These are phyloP conservation scores for Aspergillus ostianus DNA, from an alignment of 495 filamentous ascomycete genomes.

Conservation along the genomic window DNA sequence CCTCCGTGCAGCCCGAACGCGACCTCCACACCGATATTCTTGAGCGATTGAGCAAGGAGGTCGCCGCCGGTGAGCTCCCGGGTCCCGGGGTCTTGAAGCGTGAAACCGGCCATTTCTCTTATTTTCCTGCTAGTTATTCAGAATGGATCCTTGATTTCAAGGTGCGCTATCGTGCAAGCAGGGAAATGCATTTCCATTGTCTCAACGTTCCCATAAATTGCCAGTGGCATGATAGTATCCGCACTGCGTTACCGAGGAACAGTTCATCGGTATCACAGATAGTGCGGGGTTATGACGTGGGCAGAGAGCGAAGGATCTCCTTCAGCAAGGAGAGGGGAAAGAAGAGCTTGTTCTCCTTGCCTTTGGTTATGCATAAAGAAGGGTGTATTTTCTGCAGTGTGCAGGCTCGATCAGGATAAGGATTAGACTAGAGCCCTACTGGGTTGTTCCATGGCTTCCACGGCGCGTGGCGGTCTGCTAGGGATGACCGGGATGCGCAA, in stretches of 20 bases:
- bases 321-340: slow-evolving; percentile 32
- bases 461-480: too few relatives aligned
- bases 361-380: too few relatives aligned
- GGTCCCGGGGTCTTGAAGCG: slow-evolving; percentile 18
- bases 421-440: too few relatives aligned
- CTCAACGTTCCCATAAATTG: background rate
- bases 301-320: too few relatives aligned
- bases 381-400: too few relatives aligned
- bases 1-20: slow-evolving; percentile 33
- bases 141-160: background rate
- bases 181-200: background rate
- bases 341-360: too few relatives aligned
- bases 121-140: slow-evolving; percentile 35
- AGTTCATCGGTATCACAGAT: background rate
- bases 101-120: slow-evolving; percentile 40
- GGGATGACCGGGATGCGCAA: too few relatives aligned
- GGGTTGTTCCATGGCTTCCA: too few relatives aligned
- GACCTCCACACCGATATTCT: slow-evolving; percentile 26
- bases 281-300: background rate
- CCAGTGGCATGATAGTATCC: background rate
- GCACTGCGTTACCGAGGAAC: background rate
- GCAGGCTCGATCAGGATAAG: too few relatives aligned
- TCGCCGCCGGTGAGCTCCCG: slow-evolving; percentile 29
- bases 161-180: background rate
- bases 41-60: slow-evolving; percentile 28